These are phyloP conservation scores for Tricholoma sp. DNA, from an alignment of 768 basidiomycete genomes.

Conservation along the genomic window DNA sequence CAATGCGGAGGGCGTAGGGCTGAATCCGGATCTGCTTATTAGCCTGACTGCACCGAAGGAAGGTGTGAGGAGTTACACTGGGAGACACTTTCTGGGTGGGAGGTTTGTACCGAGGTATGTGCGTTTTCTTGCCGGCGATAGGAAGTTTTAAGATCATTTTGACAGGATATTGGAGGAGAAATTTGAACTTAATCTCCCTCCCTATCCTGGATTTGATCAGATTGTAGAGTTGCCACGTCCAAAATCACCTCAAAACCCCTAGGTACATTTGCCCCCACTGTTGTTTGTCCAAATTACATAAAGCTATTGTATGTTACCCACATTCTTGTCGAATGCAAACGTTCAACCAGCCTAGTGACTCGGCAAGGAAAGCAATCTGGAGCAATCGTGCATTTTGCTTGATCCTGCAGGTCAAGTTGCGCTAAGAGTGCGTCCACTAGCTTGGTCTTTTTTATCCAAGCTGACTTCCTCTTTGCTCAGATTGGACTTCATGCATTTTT, in stretches of 20 bases:
- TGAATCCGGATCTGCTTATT: slow-evolving; percentile 76
- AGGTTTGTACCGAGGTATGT: slow-evolving; percentile 86
- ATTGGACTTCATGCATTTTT: slow-evolving; percentile 38
- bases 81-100: slow-evolving; percentile 90
- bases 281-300: too few relatives aligned
- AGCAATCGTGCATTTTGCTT: slow-evolving; percentile 35
- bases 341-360: too few relatives aligned
- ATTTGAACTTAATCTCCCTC: slow-evolving; percentile 73
- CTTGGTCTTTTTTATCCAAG: neutral
- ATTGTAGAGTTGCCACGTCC: slow-evolving; percentile 57
- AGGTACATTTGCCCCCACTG: too few relatives aligned
- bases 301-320: too few relatives aligned
- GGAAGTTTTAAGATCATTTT: neutral
- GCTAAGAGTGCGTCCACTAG: slow-evolving; percentile 31
- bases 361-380: too few relatives aligned
- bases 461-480: slow-evolving; percentile 20
- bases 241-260: slow-evolving; percentile 10
- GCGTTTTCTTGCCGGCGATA: neutral
- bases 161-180: slow-evolving; percentile 66
- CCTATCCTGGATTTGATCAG: slow-evolving; percentile 75
- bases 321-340: too few relatives aligned
- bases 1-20: slow-evolving; percentile 44
- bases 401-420: slow-evolving; percentile 45
- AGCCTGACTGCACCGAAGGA: slow-evolving; percentile 94
- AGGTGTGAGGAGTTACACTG: slow-evolving; percentile 72